Conservation (phyloP, 495 filamentous ascomycete species). For the Hypoxylon fuscum region DNA sequence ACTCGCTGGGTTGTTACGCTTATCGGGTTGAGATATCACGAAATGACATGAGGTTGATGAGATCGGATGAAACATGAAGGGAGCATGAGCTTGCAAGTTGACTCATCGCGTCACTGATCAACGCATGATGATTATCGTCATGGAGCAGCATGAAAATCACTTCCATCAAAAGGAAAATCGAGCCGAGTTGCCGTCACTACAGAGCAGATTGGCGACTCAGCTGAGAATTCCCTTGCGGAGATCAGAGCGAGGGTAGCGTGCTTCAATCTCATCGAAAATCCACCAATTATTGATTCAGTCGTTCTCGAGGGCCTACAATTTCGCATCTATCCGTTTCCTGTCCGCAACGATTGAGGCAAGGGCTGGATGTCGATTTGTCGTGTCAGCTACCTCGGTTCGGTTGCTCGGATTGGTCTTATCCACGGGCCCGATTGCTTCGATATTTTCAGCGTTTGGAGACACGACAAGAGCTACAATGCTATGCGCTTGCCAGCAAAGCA, state of each 20-base stretch:
- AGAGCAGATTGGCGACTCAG: conserved; percentile 10
- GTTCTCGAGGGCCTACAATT: too few species aligned
- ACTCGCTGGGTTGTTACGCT: not conserved
- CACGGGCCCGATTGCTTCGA: not conserved
- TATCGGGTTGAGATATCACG: conserved; percentile 14
- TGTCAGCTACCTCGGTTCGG: too few species aligned
- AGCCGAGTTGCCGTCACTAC: conserved; percentile 15
- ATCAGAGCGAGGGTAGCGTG: conserved; percentile 9
- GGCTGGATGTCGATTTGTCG: too few species aligned
- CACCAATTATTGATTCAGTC: too few species aligned
- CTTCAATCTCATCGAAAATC: not conserved
- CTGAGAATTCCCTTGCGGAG: conserved; percentile 10
- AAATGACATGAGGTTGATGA: conserved; percentile 12
- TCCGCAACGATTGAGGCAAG: too few species aligned
- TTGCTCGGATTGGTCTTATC: not conserved
- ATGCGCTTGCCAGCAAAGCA: not conserved
- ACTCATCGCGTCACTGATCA: conserved; percentile 13
- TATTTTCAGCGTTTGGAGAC: not conserved
- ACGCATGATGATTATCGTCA: conserved; percentile 26
- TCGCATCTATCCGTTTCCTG: too few species aligned
- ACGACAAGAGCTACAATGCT: not conserved
- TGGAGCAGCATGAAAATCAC: not conserved
- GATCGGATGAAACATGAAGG: conserved; percentile 33
- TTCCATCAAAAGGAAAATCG: conserved; percentile 15
- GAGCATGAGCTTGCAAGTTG: conserved; percentile 14